These are phyloP conservation scores for Sporothrix protearum DNA, from an alignment of 2,329 filamentous ascomycete genomes.

Conservation along the genomic window DNA sequence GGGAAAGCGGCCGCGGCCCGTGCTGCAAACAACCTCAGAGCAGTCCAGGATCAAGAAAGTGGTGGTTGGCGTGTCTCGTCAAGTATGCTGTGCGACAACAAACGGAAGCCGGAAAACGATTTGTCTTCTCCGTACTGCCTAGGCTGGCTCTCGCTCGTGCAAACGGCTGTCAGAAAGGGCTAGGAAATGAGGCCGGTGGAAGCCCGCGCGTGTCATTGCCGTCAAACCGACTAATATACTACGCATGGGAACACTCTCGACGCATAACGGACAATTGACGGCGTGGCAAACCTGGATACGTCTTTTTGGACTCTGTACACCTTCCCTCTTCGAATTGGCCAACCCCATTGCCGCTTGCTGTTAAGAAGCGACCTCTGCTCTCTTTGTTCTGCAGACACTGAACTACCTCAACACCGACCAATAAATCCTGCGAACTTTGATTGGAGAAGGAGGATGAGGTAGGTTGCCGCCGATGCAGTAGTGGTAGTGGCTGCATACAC, in stretches of 20 bases:
- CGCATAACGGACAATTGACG: neutral
- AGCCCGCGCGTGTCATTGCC: neutral
- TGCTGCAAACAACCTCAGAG: neutral
- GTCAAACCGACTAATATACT: neutral
- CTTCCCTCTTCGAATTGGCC: neutral
- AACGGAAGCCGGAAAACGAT: neutral
- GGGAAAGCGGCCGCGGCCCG: neutral
- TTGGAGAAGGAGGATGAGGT: neutral
- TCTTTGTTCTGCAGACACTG: neutral
- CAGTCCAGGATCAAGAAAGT: neutral
- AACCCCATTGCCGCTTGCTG: neutral
- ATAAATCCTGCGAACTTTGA: neutral
- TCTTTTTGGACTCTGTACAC: neutral
- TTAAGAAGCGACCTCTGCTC: too few relatives aligned
- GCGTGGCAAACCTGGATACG: neutral
- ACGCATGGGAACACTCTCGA: neutral
- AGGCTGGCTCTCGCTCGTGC: neutral
- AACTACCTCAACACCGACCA: neutral
- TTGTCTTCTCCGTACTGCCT: neutral
- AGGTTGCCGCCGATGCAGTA: neutral
- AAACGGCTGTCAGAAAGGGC: neutral
- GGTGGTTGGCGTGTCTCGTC: neutral
- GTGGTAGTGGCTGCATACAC: neutral
- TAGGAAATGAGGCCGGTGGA: neutral
- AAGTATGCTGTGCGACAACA: conserved; percentile 2